Percentiles rank a stretch among this genome's conserved stretches.
Evolutionary conservation across 805 yeast genomes (phyloP).

Genomic region (Saccharomycopsis sp.): DNA sequence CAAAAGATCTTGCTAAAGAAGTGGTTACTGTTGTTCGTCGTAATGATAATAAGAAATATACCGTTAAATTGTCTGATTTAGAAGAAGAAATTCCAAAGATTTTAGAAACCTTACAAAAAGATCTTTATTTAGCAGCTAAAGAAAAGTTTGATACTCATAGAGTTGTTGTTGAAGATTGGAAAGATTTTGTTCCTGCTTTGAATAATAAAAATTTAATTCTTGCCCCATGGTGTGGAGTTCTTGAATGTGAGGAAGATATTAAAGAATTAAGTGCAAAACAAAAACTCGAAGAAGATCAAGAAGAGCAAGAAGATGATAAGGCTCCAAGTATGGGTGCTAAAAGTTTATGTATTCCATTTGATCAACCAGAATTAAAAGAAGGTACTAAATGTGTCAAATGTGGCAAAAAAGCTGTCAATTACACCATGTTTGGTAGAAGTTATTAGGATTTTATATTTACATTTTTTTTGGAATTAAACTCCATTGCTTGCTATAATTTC

Average conservation of each 20-base stretch:
- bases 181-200: conserved; percentile 85
- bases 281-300: conserved; percentile 64
- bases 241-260: conserved; percentile 93
- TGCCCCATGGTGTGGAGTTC: conserved; percentile 96
- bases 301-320: conserved; percentile 81
- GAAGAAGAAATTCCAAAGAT: conserved; percentile 60
- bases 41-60: conserved; percentile 69
- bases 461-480: too few relatives aligned
- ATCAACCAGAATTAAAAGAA: conserved; percentile 71
- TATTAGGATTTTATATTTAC: conserved; percentile 28
- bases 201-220: conserved; percentile 84
- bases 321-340: conserved; percentile 99
- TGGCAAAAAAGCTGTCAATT: conserved; percentile 62
- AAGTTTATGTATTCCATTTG: conserved; percentile 91
- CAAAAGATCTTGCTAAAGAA: conserved; percentile 76
- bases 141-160: conserved; percentile 76
- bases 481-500: too few relatives aligned
- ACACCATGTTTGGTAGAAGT: conserved; percentile 96
- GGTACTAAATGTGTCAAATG: conserved; percentile 87
- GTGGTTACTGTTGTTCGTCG: conserved; percentile 89
- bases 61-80: conserved; percentile 55
- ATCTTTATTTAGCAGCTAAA: conserved; percentile 69
- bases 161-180: conserved; percentile 73
- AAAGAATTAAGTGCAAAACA: conserved; percentile 77
- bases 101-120: conserved; percentile 72